Evolutionary conservation across 2,329 filamentous ascomycete genomes (phyloP).

Genomic region (Fusarium begoniae): DNA sequence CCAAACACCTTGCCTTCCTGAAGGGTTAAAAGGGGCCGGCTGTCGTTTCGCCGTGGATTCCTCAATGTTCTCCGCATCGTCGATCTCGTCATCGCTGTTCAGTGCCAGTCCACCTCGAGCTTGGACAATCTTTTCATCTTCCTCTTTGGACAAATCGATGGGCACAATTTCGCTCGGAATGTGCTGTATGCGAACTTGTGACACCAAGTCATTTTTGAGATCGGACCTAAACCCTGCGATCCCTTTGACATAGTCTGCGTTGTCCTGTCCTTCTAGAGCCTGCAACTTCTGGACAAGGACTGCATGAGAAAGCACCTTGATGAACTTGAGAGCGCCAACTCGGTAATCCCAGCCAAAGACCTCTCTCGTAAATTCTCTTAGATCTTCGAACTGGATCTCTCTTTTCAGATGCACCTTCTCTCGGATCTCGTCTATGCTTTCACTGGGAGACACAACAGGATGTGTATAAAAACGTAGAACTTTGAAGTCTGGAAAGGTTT

Average conservation of each 20-base stretch:
- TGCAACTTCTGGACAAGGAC: constrained; percentile 71
- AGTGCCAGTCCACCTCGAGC: constrained; percentile 65
- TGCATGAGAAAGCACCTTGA: constrained; percentile 80
- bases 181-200: constrained; percentile 83
- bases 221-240: constrained; percentile 76
- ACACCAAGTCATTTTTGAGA: constrained; percentile 75
- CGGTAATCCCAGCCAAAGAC: constrained; percentile 88
- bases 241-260: constrained; percentile 66
- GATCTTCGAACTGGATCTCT: constrained; percentile 51
- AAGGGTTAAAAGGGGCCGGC: constrained; percentile 67
- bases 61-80: constrained; percentile 48
- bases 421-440: constrained; percentile 42
- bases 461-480: constrained; percentile 88
- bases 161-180: constrained; percentile 79
- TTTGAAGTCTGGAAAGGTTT: constrained; percentile 81
- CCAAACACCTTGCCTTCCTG: constrained; percentile 59
- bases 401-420: constrained; percentile 37
- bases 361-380: constrained; percentile 79
- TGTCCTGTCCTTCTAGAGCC: constrained; percentile 24
- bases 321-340: constrained; percentile 83
- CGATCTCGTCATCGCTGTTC: constrained; percentile 73
- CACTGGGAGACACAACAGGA: constrained; percentile 80
- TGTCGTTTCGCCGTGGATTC: background rate
- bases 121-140: constrained; percentile 65
- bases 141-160: constrained; percentile 78